These are phyloP conservation scores for Cyclotella atomus DNA, from an alignment of 108 stramenopile genomes.

Conservation along the genomic window DNA sequence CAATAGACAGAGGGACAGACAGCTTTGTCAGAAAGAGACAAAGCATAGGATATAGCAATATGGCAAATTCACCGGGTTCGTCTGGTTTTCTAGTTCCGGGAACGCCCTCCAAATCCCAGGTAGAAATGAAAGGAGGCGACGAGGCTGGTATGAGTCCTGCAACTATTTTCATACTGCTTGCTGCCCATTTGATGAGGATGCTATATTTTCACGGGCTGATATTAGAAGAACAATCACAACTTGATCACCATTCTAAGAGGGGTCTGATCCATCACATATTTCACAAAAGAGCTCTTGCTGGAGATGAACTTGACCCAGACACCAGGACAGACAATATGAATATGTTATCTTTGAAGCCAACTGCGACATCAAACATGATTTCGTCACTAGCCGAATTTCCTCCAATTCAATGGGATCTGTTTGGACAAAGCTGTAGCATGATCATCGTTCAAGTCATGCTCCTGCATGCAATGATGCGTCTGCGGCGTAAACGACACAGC, in stretches of 20 bases:
- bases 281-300: not conserved
- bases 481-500: slow-evolving; percentile 17
- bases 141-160: slow-evolving; percentile 39
- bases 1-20: slow-evolving; percentile 11
- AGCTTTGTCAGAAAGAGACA: slow-evolving; percentile 12
- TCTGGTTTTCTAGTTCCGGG: slow-evolving; percentile 6
- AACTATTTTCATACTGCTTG: slow-evolving; percentile 35
- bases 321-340: not conserved
- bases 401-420: slow-evolving; percentile 31
- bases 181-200: slow-evolving; percentile 49
- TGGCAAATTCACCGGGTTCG: slow-evolving; percentile 1
- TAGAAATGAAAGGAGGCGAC: slow-evolving; percentile 5
- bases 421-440: slow-evolving; percentile 49
- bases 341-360: not conserved
- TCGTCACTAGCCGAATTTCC: slow-evolving; percentile 8
- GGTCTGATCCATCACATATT: not conserved
- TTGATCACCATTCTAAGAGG: not conserved
- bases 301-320: not conserved
- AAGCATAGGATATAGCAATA: not conserved
- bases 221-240: slow-evolving; percentile 9
- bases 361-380: not conserved
- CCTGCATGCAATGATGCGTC: slow-evolving; percentile 39
- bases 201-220: slow-evolving; percentile 48
- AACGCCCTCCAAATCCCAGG: slow-evolving; percentile 22
- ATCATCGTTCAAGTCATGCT: slow-evolving; percentile 43